A percentile compares a stretch with the other conserved stretches of the same genome.
Evolutionary conservation across 2,329 filamentous ascomycete genomes (phyloP).

Genomic region (Xylariaceae sp.): DNA sequence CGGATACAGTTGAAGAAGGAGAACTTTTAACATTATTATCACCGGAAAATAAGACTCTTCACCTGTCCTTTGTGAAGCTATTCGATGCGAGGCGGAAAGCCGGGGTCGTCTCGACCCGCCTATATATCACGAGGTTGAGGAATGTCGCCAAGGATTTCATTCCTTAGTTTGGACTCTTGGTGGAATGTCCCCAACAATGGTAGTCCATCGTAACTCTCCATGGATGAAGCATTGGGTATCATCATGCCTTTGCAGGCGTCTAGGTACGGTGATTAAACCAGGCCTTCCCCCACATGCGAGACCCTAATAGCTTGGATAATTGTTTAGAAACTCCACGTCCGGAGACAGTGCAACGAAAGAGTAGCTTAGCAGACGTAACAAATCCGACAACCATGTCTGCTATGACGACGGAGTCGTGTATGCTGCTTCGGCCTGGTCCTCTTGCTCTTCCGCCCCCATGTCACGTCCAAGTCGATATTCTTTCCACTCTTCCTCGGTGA

Average conservation of each 20-base stretch:
- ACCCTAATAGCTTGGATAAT: background rate
- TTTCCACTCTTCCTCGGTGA: conserved; percentile 43
- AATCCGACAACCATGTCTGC: background rate
- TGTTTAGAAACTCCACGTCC: background rate
- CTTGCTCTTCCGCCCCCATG: background rate
- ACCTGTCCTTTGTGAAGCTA: too few species aligned
- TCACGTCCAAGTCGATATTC: conserved; percentile 17
- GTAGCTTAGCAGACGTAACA: background rate
- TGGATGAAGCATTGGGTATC: background rate
- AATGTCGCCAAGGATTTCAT: background rate
- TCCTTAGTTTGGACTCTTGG: background rate
- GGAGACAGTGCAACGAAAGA: background rate
- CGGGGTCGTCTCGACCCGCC: background rate
- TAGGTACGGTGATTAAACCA: background rate
- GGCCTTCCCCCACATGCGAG: background rate
- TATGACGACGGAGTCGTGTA: background rate
- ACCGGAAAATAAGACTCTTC: too few species aligned
- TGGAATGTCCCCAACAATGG: background rate
- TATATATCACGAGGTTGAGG: background rate
- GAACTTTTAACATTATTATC: too few species aligned
- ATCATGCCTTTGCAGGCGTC: background rate
- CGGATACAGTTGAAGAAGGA: too few species aligned
- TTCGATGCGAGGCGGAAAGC: too few species aligned
- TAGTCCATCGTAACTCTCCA: background rate
- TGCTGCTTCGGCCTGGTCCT: background rate